Percentiles rank a stretch among this genome's conserved stretches.
phyloP scores from a whole-genome alignment of 2,329 filamentous ascomycete species.

The Cladophialophora immunda region DNA sequence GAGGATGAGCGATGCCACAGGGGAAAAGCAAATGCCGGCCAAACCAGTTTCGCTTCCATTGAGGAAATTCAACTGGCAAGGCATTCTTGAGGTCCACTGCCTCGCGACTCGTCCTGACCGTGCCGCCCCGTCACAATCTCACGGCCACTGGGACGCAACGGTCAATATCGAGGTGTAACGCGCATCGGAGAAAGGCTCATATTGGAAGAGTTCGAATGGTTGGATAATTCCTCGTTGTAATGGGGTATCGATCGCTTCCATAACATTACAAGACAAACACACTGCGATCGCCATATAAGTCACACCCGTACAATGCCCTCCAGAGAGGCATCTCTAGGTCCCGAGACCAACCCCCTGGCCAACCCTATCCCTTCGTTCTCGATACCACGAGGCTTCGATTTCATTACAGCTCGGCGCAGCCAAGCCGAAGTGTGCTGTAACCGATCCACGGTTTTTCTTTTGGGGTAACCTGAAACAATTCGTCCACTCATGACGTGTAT shows the following conservation, averaged over 20 bases:
- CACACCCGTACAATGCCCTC: background rate
- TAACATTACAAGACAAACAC: background rate
- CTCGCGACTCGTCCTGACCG: no score
- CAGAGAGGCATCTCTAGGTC: background rate
- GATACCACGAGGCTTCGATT: background rate
- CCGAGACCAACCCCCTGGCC: background rate
- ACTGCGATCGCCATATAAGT: background rate
- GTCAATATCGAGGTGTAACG: no score
- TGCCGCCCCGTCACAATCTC: no score
- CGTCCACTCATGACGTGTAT: constrained; percentile 1
- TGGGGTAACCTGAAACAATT: background rate
- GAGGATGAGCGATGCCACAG: no score
- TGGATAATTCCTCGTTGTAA: background rate
- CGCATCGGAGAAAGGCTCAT: no score
- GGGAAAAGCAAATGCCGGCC: no score
- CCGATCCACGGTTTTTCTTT: constrained; percentile 1
- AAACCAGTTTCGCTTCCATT: no score
- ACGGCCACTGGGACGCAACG: no score
- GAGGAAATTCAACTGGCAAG: no score
- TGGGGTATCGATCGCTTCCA: background rate
- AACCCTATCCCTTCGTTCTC: background rate
- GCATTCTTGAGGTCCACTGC: no score
- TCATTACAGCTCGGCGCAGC: background rate
- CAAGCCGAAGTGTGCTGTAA: background rate
- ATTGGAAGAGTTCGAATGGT: no score